Evolutionary conservation across 2,329 filamentous ascomycete species (phyloP).

Genomic region (Calonectria leucothoes): DNA sequence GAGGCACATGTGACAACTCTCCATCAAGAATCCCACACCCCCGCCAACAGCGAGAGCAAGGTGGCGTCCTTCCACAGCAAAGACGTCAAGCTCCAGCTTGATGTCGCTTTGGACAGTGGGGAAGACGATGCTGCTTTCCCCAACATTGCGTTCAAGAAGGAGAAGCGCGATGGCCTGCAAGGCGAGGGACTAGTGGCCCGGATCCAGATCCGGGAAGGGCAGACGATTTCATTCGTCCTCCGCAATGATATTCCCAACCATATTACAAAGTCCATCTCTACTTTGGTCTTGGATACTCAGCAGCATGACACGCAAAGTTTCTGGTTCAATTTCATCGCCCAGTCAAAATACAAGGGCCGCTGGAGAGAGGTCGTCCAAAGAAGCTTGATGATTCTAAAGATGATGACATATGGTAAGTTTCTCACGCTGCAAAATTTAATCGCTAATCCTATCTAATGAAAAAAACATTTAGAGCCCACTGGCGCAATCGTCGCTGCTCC

Average conservation of each 20-base stretch:
- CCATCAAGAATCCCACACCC: slow-evolving; percentile 54
- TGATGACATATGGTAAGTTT: slow-evolving; percentile 71
- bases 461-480: slow-evolving; percentile 70
- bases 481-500: slow-evolving; percentile 82
- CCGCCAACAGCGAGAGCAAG: slow-evolving; percentile 61
- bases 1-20: slow-evolving; percentile 71
- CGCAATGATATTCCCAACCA: slow-evolving; percentile 71
- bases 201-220: slow-evolving; percentile 72
- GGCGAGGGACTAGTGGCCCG: slow-evolving; percentile 73
- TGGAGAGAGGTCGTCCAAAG: slow-evolving; percentile 79
- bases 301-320: slow-evolving; percentile 78
- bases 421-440: neutral
- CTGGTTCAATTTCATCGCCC: slow-evolving; percentile 80
- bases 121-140: slow-evolving; percentile 57
- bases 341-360: slow-evolving; percentile 76
- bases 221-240: slow-evolving; percentile 76
- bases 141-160: slow-evolving; percentile 65
- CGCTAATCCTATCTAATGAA: slow-evolving; percentile 10
- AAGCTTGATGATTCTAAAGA: slow-evolving; percentile 79
- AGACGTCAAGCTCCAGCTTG: slow-evolving; percentile 71
- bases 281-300: slow-evolving; percentile 66
- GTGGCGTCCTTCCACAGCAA: slow-evolving; percentile 72
- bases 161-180: slow-evolving; percentile 61
- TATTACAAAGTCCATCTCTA: slow-evolving; percentile 68
- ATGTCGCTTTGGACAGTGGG: slow-evolving; percentile 73